Conservation (phyloP, 225 moss, liverwort and hornwort species). For the Bryum argenteum region DNA sequence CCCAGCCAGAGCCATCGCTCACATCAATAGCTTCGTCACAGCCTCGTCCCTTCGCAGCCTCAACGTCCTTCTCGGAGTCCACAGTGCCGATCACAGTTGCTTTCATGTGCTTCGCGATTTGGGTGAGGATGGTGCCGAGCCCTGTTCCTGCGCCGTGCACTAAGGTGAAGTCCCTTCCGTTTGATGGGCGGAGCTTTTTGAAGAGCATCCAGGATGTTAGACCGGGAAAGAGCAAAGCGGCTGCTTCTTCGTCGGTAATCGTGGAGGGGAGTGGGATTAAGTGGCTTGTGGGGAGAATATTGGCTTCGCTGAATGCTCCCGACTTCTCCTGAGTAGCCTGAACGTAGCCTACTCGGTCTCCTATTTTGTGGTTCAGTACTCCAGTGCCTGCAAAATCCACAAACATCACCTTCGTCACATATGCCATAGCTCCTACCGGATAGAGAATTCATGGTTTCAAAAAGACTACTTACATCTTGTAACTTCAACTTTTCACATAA, state of each 20-base stretch:
- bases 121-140: slow-evolving; percentile 44
- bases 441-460: no score
- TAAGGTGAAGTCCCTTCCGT: slow-evolving; percentile 38
- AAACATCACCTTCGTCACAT: not conserved
- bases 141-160: slow-evolving; percentile 36
- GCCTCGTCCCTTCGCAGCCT: slow-evolving; percentile 34
- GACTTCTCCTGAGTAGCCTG: slow-evolving; percentile 34
- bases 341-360: slow-evolving; percentile 50
- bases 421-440: no score
- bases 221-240: slow-evolving; percentile 51
- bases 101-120: slow-evolving; percentile 40
- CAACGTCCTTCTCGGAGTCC: slow-evolving; percentile 21
- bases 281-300: slow-evolving; percentile 27
- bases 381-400: slow-evolving; percentile 26
- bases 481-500: no score
- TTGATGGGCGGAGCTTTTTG: slow-evolving; percentile 42
- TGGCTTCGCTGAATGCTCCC: slow-evolving; percentile 56
- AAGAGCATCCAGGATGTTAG: slow-evolving; percentile 56
- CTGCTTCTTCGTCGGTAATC: slow-evolving; percentile 52
- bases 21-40: slow-evolving; percentile 35
- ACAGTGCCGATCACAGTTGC: slow-evolving; percentile 47
- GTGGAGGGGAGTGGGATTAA: slow-evolving; percentile 43
- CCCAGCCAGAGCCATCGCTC: slow-evolving; percentile 16
- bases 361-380: slow-evolving; percentile 49
- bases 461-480: no score